Conservation (phyloP, 2,329 filamentous ascomycete species). For the Diplodia mutila region DNA sequence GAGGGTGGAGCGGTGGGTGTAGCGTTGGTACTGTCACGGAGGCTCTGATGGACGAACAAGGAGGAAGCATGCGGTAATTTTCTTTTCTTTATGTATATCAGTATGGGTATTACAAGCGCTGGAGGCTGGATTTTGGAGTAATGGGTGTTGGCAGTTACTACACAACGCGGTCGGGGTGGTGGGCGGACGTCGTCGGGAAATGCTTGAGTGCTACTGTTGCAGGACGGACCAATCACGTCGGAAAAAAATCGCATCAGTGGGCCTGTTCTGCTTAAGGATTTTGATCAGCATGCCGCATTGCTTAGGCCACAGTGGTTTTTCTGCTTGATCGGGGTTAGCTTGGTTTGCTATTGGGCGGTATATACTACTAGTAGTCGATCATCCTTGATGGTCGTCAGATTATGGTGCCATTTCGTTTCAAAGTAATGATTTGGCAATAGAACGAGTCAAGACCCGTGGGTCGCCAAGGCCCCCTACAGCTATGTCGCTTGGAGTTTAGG, state of each 20-base stretch:
- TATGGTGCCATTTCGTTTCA: neutral
- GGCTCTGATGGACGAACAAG: neutral
- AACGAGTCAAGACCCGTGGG: neutral
- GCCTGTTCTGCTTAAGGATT: neutral
- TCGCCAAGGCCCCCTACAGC: neutral
- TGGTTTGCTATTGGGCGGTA: no score
- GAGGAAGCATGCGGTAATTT: neutral
- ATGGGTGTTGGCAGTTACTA: no score
- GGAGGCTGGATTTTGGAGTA: no score
- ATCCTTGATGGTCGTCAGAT: no score
- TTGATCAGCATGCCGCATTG: no score
- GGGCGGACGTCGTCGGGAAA: no score
- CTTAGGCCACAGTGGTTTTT: no score
- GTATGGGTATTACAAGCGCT: neutral
- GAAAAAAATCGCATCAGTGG: neutral
- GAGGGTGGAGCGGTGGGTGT: neutral
- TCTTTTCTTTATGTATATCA: neutral
- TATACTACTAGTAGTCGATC: no score
- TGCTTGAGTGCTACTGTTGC: no score
- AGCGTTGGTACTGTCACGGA: no score
- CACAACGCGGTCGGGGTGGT: no score
- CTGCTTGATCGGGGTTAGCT: no score
- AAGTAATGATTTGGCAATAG: neutral
- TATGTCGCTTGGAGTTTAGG: neutral
- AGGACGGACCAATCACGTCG: neutral